phyloP scores from a whole-genome alignment of 73 alveolate species.

The Paramecium caudatum region DNA sequence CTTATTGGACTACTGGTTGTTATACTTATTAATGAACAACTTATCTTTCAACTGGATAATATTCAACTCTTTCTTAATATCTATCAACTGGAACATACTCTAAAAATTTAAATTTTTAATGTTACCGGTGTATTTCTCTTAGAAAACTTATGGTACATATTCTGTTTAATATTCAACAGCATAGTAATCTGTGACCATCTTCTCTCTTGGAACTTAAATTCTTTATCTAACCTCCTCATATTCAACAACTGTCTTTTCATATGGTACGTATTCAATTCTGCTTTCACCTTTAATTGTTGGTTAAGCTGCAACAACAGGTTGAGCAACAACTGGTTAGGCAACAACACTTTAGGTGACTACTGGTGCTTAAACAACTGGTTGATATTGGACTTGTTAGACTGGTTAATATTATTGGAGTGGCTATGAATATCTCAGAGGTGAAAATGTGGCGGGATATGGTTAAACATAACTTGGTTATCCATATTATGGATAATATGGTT shows the following conservation, averaged over 20 bases:
- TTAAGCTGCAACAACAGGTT: slow-evolving; percentile 65
- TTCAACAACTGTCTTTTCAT: slow-evolving; percentile 74
- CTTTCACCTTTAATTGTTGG: slow-evolving; percentile 76
- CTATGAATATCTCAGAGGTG: slow-evolving; percentile 64
- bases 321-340: slow-evolving; percentile 49
- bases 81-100: slow-evolving; percentile 77
- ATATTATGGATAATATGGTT: slow-evolving; percentile 10
- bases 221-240: slow-evolving; percentile 75
- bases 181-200: slow-evolving; percentile 74
- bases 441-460: slow-evolving; percentile 44
- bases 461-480: slow-evolving; percentile 31
- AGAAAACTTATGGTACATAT: slow-evolving; percentile 76
- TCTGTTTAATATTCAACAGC: slow-evolving; percentile 78
- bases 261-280: slow-evolving; percentile 78
- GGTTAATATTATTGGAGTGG: slow-evolving; percentile 10
- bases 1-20: slow-evolving; percentile 25
- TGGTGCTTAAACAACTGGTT: not conserved
- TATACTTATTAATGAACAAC: slow-evolving; percentile 68
- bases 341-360: not conserved
- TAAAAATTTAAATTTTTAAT: slow-evolving; percentile 7
- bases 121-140: slow-evolving; percentile 71
- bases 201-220: slow-evolving; percentile 75
- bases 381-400: not conserved
- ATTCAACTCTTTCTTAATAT: slow-evolving; percentile 74
- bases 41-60: slow-evolving; percentile 71